Evolutionary conservation across 352 stramenopile species (phyloP), one percentile per base, ranked within the genome.

Genomic region (Pythium angustatum): DNA sequence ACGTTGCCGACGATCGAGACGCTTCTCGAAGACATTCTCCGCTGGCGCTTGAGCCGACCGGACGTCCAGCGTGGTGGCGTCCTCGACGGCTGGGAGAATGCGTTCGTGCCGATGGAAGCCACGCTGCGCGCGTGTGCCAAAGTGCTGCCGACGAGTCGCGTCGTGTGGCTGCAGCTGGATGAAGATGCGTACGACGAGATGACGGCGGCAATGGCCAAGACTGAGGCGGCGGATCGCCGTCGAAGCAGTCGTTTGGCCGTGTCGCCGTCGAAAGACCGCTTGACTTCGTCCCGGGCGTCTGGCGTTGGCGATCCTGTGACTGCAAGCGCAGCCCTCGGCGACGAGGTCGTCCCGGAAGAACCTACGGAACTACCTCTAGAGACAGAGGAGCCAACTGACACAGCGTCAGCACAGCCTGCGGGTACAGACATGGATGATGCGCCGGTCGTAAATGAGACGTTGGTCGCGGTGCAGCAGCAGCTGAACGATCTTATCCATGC

Each of bases 11-110:
- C 44, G 3, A 67, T 87, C n/a, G 59, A 60, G n/a, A 47, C 54
- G 22, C 54, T 96, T 24, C 56, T 97, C 27, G 47, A 73, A 5
- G 58, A 81, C 12, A 79, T 96, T 31, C 27, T 96, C 36, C 26
- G 62, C 12, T 96, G 82, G 84, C 77, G 84, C 10, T 28, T 96
- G 10, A 43, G 51, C 0, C 78, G 89, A 51, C 54, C 75, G 22
- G 88, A 96, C 57, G 51, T 93, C n/a, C 69, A 72, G 40, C 69
- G 57, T 19, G 90, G 90, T 21, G 70, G 78, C 19, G 77, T 97
- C 0, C 55, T 97, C 36, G 90, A 97, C 58, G 78, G 81, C 0
- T 85, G 92, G 44, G 71, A 88, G 15, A 94, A 83, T 30, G 61
- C 70, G 2, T 88, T 87, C 40, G 43, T 87, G 6, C 52, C 58